A percentile compares a stretch with the other conserved stretches of the same genome.
Evolutionary conservation across 805 yeast genomes (phyloP).

Genomic region (Kazachstania martiniae): DNA sequence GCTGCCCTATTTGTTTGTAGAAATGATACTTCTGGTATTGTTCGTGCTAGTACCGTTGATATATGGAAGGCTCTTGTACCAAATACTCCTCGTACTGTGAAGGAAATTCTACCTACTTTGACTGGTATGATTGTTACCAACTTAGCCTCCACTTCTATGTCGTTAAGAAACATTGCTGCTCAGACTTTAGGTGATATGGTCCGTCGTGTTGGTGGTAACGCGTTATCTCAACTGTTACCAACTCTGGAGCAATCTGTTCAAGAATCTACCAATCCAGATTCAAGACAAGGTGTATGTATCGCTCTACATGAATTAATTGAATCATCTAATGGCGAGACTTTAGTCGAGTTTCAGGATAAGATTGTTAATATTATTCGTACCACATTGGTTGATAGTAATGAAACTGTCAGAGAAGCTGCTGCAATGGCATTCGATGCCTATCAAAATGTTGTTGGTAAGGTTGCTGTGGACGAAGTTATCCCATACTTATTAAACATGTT

Average conservation of each 20-base stretch:
- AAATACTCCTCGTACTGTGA: constrained; percentile 89
- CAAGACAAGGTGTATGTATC: constrained; percentile 93
- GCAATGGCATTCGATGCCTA: constrained; percentile 83
- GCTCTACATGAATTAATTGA: constrained; percentile 80
- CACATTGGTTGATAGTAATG: constrained; percentile 65
- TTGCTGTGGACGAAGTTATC: constrained; percentile 78
- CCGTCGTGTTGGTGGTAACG: constrained; percentile 84
- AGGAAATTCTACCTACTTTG: constrained; percentile 79
- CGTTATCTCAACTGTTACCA: constrained; percentile 76
- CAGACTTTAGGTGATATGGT: constrained; percentile 90
- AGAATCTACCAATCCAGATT: constrained; percentile 57
- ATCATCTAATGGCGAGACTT: constrained; percentile 52
- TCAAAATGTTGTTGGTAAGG: constrained; percentile 71
- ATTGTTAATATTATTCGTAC: constrained; percentile 68
- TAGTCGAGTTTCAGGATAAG: constrained; percentile 52
- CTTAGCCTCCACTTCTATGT: constrained; percentile 71
- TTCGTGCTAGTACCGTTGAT: constrained; percentile 80
- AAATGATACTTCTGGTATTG: constrained; percentile 79
- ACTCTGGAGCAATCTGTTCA: constrained; percentile 59
- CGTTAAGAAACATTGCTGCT: constrained; percentile 80
- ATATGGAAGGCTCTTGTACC: constrained; percentile 96
- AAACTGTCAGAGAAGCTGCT: constrained; percentile 78
- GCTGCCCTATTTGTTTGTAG: constrained; percentile 88
- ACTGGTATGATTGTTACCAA: constrained; percentile 70
- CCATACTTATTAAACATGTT: constrained; percentile 72